Evolutionary conservation across 345 rosid species (phyloP), one percentile per base, ranked within the genome.

Genomic region (Cochlearia excelsa): DNA sequence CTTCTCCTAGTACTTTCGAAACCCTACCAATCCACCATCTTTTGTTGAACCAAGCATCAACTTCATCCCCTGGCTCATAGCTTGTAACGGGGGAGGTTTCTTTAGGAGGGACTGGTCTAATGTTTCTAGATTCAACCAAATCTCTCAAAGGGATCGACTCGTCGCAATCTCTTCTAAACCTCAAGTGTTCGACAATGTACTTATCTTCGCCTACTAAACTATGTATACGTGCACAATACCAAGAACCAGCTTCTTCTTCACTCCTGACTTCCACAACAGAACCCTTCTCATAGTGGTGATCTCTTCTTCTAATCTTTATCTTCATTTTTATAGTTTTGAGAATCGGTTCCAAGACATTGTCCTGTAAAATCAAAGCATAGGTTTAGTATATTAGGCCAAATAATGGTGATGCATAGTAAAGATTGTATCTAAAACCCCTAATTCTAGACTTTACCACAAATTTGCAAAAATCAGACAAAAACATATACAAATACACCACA

Each of bases 21-120:
- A 86, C 63, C 6, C 71, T 63, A 42, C 90, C 81, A 0, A 55
- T 71, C 94, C 94, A 83, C 90, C 94, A 86, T 28, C 80, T 77
- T 6, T 77, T 80, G 42, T 81, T 80, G 59, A 78, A 80, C 74
- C 74, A 71, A 50, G 78, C 81, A 77, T 86, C 94, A 52, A 86
- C 87, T 63, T 71, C 75, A 45, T 81, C 74, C 10, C 54, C 60
- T 54, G 30, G 54, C 29, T 63, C 54, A 68, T 76, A 78, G 42
- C 60, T 9, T 16, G 49, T 65, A 47, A 72, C 44, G 4, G 51
- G 27, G 4, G 65, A 41, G 42, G 53, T 48, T 29, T 59, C 11
- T 10, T 83, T 84, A 37, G 89, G 89, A 1, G 87, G 90, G 58
- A 9, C 39, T 23, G 94, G 94, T 70, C 90, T 78, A 7, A 83